These are phyloP conservation scores for Penicillium cinerascens DNA, from an alignment of 495 filamentous ascomycete species.

Conservation along the genomic window DNA sequence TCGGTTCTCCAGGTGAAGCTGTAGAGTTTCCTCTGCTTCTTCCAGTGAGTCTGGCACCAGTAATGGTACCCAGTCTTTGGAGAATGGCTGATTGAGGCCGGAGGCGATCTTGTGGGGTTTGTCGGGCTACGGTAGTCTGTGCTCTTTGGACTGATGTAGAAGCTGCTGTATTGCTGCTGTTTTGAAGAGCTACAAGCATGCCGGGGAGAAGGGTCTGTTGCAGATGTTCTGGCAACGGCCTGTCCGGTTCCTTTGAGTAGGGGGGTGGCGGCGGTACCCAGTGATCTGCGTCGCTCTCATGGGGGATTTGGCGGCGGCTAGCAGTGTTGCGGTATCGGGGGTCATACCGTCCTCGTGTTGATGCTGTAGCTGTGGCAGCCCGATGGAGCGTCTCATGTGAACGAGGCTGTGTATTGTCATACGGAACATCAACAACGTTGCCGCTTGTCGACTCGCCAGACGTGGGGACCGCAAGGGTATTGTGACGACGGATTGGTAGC, in stretches of 20 bases:
- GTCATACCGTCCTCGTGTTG: conserved; percentile 61
- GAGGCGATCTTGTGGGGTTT: conserved; percentile 15
- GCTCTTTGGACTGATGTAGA: conserved; percentile 19
- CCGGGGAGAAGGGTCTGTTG: conserved; percentile 33
- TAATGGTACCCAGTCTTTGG: conserved; percentile 32
- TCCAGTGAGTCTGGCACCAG: conserved; percentile 21
- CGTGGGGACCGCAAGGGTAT: conserved; percentile 22
- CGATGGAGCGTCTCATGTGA: conserved; percentile 71
- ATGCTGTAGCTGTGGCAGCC: conserved; percentile 73
- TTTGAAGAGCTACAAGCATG: conserved; percentile 12
- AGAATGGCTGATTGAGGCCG: conserved; percentile 26
- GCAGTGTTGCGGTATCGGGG: conserved; percentile 28
- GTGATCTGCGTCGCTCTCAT: conserved; percentile 87
- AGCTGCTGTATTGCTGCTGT: not conserved
- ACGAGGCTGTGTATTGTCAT: conserved; percentile 74
- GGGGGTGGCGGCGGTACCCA: conserved; percentile 94
- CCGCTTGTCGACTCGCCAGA: conserved; percentile 18
- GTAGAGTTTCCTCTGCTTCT: conserved; percentile 18
- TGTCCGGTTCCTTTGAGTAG: conserved; percentile 68
- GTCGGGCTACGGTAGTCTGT: conserved; percentile 21
- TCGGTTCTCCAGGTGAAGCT: conserved; percentile 1
- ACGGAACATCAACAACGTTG: conserved; percentile 49
- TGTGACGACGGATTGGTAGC: conserved; percentile 17
- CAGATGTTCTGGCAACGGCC: conserved; percentile 54
- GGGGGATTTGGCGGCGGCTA: conserved; percentile 53